phyloP scores from a whole-genome alignment of 2,329 filamentous ascomycete species.

The Chaetomium olivaceum region DNA sequence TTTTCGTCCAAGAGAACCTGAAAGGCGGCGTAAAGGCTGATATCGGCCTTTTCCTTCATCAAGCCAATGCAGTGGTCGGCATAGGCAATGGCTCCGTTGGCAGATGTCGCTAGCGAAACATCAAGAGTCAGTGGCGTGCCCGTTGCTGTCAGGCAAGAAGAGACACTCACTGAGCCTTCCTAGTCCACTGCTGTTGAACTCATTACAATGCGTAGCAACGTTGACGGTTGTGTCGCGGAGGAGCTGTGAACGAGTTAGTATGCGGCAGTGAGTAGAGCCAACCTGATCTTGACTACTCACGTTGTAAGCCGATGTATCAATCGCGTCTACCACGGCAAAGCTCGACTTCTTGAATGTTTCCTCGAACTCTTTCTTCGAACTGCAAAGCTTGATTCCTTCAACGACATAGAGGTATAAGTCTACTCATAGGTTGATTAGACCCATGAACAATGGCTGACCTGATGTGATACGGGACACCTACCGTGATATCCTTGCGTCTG shows the following conservation, averaged over 20 bases:
- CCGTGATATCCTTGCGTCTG: background rate
- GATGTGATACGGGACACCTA: constrained; percentile 2
- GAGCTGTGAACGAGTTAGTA: background rate
- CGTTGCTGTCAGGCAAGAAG: background rate
- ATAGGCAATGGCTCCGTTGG: constrained; percentile 2
- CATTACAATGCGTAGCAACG: background rate
- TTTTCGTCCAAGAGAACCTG: constrained; percentile 1
- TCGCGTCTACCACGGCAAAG: background rate
- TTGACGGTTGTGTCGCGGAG: constrained; percentile 1
- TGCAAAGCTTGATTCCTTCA: background rate
- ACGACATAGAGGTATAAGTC: background rate
- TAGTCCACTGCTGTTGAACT: background rate
- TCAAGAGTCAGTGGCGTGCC: background rate
- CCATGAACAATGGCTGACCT: background rate
- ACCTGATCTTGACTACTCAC: constrained; percentile 1
- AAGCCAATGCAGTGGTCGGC: background rate
- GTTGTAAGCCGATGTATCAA: constrained; percentile 1
- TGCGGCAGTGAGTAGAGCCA: background rate
- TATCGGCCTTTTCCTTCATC: constrained; percentile 1
- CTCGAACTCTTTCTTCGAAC: background rate
- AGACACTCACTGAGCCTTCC: background rate
- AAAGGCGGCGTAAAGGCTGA: background rate
- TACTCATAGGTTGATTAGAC: background rate
- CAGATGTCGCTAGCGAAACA: background rate
- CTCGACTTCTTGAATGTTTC: background rate